Percentiles rank a stretch among this genome's conserved stretches.
These are phyloP conservation scores for Pseudohalonectria lignicola DNA, from an alignment of 2,329 filamentous ascomycete genomes.

Conservation along the genomic window DNA sequence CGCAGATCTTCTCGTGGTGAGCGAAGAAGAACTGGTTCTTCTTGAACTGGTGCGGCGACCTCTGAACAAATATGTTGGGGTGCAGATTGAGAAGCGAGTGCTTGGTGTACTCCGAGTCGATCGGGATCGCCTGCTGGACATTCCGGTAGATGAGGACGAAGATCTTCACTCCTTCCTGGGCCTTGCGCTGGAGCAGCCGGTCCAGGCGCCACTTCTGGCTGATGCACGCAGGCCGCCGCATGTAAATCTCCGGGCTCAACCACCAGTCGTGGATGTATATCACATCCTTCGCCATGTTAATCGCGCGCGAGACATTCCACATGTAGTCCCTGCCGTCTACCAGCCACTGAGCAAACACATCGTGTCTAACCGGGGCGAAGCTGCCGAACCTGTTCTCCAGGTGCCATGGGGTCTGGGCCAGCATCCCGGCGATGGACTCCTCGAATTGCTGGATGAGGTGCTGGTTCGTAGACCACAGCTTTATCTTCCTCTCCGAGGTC, in stretches of 20 bases:
- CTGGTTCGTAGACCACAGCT: slow-evolving; percentile 83
- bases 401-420: slow-evolving; percentile 71
- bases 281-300: slow-evolving; percentile 94
- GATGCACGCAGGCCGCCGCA: slow-evolving; percentile 86
- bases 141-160: slow-evolving; percentile 98
- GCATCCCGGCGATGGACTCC: slow-evolving; percentile 82
- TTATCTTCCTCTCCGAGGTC: slow-evolving; percentile 87
- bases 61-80: slow-evolving; percentile 90
- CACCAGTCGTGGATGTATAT: slow-evolving; percentile 99
- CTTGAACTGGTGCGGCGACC: slow-evolving; percentile 94
- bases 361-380: slow-evolving; percentile 79
- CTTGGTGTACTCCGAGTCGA: slow-evolving; percentile 97
- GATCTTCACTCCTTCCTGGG: slow-evolving; percentile 88
- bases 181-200: slow-evolving; percentile 84
- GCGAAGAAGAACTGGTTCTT: slow-evolving; percentile 99
- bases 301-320: slow-evolving; percentile 97
- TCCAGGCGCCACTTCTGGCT: slow-evolving; percentile 98
- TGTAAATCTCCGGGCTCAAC: slow-evolving; percentile 85
- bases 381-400: slow-evolving; percentile 80
- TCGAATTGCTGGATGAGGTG: slow-evolving; percentile 85
- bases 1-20: slow-evolving; percentile 95
- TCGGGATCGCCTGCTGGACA: slow-evolving; percentile 92
- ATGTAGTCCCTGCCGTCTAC: slow-evolving; percentile 97
- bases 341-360: slow-evolving; percentile 89
- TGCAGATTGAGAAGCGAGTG: slow-evolving; percentile 91